These are phyloP conservation scores for Alternaria triticina DNA, from an alignment of 2,329 filamentous ascomycete genomes.

Conservation along the genomic window DNA sequence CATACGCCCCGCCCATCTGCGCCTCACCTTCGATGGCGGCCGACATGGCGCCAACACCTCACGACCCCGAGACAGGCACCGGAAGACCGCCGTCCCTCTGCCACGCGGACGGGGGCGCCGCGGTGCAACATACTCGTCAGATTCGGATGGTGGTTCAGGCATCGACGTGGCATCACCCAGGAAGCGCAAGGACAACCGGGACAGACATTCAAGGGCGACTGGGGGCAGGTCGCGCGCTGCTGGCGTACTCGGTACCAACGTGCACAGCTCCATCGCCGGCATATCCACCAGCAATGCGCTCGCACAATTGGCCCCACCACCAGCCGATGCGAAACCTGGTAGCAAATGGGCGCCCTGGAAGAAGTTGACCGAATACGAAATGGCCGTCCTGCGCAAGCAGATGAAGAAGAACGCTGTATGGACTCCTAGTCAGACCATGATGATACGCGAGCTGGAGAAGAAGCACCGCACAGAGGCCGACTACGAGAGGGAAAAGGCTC, in stretches of 20 bases:
- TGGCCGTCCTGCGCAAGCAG: constrained; percentile 75
- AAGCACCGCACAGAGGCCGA: constrained; percentile 64
- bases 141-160: constrained; percentile 24
- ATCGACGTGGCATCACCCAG: constrained; percentile 24
- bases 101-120: constrained; percentile 21
- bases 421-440: constrained; percentile 86
- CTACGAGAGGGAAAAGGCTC: constrained; percentile 63
- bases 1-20: constrained; percentile 36
- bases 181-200: constrained; percentile 42
- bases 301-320: constrained; percentile 64
- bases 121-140: constrained; percentile 21
- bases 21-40: constrained; percentile 35
- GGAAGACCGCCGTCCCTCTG: constrained; percentile 21
- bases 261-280: constrained; percentile 60
- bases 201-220: constrained; percentile 51
- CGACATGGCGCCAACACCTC: constrained; percentile 28
- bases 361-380: constrained; percentile 70
- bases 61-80: constrained; percentile 32
- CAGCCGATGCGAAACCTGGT: constrained; percentile 64
- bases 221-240: constrained; percentile 44
- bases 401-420: constrained; percentile 94
- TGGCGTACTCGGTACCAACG: constrained; percentile 59
- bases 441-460: constrained; percentile 75
- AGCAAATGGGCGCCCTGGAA: constrained; percentile 69
- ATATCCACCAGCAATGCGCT: constrained; percentile 69